phyloP scores from a whole-genome alignment of 2,329 filamentous ascomycete species.

The Lachnellula hyalina region DNA sequence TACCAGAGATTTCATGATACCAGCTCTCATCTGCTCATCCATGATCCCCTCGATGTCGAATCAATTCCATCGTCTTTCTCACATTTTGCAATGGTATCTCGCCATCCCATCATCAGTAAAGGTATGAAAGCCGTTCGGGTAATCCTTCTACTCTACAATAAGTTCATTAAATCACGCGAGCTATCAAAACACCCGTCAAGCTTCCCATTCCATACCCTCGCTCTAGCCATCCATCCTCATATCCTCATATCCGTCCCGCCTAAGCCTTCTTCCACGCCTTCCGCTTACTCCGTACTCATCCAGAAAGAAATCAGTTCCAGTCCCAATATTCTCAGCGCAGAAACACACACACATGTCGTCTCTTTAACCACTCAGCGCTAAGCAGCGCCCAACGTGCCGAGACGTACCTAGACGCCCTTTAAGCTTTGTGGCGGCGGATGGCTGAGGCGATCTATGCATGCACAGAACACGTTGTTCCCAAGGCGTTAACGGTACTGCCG shows the following conservation, averaged over 20 bases:
- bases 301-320: no score
- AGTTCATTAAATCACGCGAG: no score
- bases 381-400: slow-evolving; percentile 3
- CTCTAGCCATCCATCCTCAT: no score
- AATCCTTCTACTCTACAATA: no score
- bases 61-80: not conserved
- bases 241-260: no score
- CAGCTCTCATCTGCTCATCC: not conserved
- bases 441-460: not conserved
- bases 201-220: no score
- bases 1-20: not conserved
- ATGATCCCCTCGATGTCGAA: not conserved
- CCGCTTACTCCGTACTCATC: no score
- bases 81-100: not conserved
- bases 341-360: no score
- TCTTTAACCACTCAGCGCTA: slow-evolving; percentile 10
- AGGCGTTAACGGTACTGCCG: no score
- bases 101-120: not conserved
- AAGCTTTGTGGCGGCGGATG: slow-evolving; percentile 4
- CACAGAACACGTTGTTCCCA: not conserved
- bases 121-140: not conserved
- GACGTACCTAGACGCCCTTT: not conserved
- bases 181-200: no score
- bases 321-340: no score
- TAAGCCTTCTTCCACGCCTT: no score